Base-by-base conservation (phyloP, 2,329 filamentous ascomycete genomes). In the Fusarium brevicatenulatum region DNA sequence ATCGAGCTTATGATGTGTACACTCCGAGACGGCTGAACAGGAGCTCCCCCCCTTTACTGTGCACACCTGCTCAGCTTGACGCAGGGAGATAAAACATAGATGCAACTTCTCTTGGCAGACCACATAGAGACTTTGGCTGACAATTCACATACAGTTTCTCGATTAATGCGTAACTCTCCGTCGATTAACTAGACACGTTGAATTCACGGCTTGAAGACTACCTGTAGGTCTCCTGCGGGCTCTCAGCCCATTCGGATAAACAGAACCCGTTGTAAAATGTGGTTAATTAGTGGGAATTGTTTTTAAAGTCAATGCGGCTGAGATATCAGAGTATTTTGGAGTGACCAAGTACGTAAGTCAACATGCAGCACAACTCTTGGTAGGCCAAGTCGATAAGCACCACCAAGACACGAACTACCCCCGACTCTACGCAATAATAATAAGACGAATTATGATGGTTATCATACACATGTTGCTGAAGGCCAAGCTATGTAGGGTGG, bases 371-470 rank as follows among this genome's bases (percentile, higher is more conserved):
- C 39, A 36, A 9, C 42, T 50, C 10, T 37, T 8, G 42, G 19
- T 58, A 37, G 43, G 32, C 25, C 21, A 36, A 23, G 55, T 30
- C 55, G 21, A 50, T 37, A n/a, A 23, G 43, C 3, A 58, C 21
- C 5, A 37, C 19, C 6, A 23, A 58, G 23, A 36, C 21, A 58
- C 10, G 19, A 54, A 30, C 23, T 54, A 9, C 5, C 23, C 19
- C 50, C 25, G 7, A n/a, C 15, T 18, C 19, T 13, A 13, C 7
- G 10, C 11, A 28, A n/a, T 7, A 28, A 12, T 16, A n/a, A 23
- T 30, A 18, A n/a, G 13, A 23, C 4, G 4, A 1, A n/a, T 15
- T 21, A 36, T n/a, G 1, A 18, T 36, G 2, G 0, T 15, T 10
- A 3, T 11, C 6, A 7, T n/a, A 1, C 7, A 2, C 1, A 57